Base-by-base conservation (phyloP, 371 early-diverging fungal genomes). In the Lichtheimia corymbifera region DNA sequence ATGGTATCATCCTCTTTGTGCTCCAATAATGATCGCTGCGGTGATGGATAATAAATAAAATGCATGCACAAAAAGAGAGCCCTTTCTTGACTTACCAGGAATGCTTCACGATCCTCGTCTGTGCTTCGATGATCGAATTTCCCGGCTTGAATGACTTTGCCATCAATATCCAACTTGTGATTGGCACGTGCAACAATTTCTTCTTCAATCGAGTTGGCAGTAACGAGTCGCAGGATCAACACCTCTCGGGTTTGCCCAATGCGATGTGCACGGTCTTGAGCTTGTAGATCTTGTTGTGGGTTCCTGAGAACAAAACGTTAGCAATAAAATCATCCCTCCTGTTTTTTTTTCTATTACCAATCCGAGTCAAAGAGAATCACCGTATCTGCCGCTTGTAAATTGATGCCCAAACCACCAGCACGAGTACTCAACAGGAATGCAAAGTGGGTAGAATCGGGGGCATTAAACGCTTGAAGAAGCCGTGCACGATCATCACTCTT, bases 201-300 rank as follows among this genome's bases (percentile, higher is more conserved):
- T 73, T 99, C 99, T 82, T 99, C 99, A 53, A 99, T 88, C 0
- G 99, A 95, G 52, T 93, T 91, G 25, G 91, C 88, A 1, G 96
- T 94, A 49, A 99, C 93, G 58, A 99, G 73, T 28, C 99, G 91
- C 76, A 98, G 90, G 57, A 99, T 96, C 55, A 94, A 90, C 25
- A 99, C 99, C 80, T 99, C 99, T 65, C 97, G 97, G 18, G 92
- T 99, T 80, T 99, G 99, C n/a, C 99, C 99, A 67, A 99, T 99
- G 79, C 99, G 93, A 83, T 99, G 99, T 1, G 99, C 99, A 79
- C 99, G 96, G 79, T 99, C 99, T 77, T 98, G 99, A 5, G 99
- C 99, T 83, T 99, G 99, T 41, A 98, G 79, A 81, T 99, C 99
- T 67, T 95, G 95, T 67, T 97, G 97, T 20, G 99, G 99, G 71